Conservation (phyloP, 805 yeast genomes). For the Pichia nanzhaoensis region DNA sequence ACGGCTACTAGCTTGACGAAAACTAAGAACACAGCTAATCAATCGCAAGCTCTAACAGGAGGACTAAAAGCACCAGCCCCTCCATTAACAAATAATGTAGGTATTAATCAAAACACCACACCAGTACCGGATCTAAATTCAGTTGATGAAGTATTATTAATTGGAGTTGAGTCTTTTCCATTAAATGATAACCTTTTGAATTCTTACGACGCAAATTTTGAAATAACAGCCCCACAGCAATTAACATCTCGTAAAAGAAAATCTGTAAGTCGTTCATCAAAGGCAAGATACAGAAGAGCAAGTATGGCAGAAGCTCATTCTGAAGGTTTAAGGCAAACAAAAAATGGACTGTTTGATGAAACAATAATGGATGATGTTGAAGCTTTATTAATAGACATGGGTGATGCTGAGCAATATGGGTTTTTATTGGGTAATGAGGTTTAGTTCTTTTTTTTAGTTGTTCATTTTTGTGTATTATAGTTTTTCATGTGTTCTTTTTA, state of each 20-base stretch:
- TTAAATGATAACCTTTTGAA: not conserved
- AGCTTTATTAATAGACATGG: slow-evolving; percentile 52
- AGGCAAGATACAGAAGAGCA: slow-evolving; percentile 47
- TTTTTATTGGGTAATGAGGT: slow-evolving; percentile 28
- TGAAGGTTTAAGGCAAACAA: slow-evolving; percentile 70
- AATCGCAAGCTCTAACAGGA: not conserved
- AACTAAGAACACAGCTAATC: not conserved
- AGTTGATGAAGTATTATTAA: slow-evolving; percentile 11
- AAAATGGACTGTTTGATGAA: slow-evolving; percentile 71
- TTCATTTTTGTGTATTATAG: not conserved
- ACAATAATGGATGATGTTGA: slow-evolving; percentile 69
- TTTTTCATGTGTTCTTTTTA: not conserved
- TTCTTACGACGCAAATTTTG: slow-evolving; percentile 2
- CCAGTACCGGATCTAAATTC: not conserved
- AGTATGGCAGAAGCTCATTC: slow-evolving; percentile 69
- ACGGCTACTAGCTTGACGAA: not conserved
- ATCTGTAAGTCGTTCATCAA: slow-evolving; percentile 14
- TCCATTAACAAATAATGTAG: not conserved
- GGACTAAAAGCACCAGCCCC: not conserved
- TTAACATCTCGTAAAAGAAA: slow-evolving; percentile 4
- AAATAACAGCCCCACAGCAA: slow-evolving; percentile 6
- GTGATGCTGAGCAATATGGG: slow-evolving; percentile 35
- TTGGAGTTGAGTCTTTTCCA: slow-evolving; percentile 10
- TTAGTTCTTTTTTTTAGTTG: not conserved
- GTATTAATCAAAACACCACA: not conserved